Conservation (phyloP, 1,284 basidiomycete species). For the Leccinum angustisporum region DNA sequence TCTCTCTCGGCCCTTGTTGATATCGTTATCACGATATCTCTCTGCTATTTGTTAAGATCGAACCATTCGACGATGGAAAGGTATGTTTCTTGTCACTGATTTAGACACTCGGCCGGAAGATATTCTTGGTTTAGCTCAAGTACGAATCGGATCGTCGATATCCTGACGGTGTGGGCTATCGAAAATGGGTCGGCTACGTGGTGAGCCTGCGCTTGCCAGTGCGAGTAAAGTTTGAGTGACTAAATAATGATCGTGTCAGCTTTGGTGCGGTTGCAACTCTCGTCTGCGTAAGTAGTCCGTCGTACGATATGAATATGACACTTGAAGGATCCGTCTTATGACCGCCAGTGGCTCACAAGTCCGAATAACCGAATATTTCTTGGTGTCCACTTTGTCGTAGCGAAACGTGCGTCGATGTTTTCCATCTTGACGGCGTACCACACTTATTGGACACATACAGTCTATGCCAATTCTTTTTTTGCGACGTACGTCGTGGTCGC, state of each 20-base stretch:
- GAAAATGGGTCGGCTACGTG: slow-evolving; percentile 50
- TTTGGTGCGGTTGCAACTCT: slow-evolving; percentile 41
- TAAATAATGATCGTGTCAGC: slow-evolving; percentile 24
- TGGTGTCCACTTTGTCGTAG: slow-evolving; percentile 47
- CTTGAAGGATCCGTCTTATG: not conserved
- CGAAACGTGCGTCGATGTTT: slow-evolving; percentile 38
- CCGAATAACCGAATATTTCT: slow-evolving; percentile 43
- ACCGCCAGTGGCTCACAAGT: slow-evolving; percentile 34
- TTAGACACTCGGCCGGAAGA: not conserved
- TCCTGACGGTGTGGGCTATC: slow-evolving; percentile 48
- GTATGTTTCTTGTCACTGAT: slow-evolving; percentile 23
- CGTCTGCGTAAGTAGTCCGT: slow-evolving; percentile 38
- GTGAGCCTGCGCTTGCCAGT: slow-evolving; percentile 25
- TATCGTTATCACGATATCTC: slow-evolving; percentile 45
- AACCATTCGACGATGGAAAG: slow-evolving; percentile 38
- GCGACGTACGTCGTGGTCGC: slow-evolving; percentile 20
- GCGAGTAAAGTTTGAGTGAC: not conserved
- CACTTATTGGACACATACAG: slow-evolving; percentile 5
- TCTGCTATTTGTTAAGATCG: slow-evolving; percentile 43
- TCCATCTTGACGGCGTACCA: not conserved
- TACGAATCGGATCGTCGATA: slow-evolving; percentile 47
- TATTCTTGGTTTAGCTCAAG: slow-evolving; percentile 23
- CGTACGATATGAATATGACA: not conserved
- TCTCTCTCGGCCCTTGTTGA: slow-evolving; percentile 47
- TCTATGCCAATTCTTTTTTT: slow-evolving; percentile 28